phyloP scores from a whole-genome alignment of 352 stramenopile species.

The Pythium aphanidermatum region DNA sequence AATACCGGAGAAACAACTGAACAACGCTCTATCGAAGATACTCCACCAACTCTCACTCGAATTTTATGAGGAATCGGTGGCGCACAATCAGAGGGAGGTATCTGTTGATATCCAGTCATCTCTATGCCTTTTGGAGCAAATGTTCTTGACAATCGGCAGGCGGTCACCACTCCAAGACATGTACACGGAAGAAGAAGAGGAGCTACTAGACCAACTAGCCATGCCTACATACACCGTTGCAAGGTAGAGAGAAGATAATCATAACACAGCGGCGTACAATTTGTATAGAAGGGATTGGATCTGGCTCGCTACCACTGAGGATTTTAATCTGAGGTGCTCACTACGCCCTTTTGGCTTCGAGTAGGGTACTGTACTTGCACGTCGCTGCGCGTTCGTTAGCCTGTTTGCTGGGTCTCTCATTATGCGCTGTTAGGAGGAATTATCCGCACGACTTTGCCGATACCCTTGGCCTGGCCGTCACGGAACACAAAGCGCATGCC shows the following conservation, averaged over 20 bases:
- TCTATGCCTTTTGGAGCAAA: slow-evolving; percentile 61
- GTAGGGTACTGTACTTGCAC: too few species aligned
- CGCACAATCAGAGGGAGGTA: slow-evolving; percentile 27
- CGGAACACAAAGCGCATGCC: slow-evolving; percentile 97
- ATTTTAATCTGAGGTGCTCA: too few species aligned
- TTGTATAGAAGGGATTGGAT: too few species aligned
- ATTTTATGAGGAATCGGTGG: slow-evolving; percentile 24
- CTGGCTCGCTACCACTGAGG: too few species aligned
- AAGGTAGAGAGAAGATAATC: too few species aligned
- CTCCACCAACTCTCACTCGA: slow-evolving; percentile 30
- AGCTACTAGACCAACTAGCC: slow-evolving; percentile 53
- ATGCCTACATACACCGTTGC: too few species aligned
- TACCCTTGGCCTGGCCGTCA: slow-evolving; percentile 96
- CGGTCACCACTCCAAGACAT: slow-evolving; percentile 63
- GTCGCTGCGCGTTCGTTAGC: too few species aligned
- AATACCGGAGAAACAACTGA: slow-evolving; percentile 19
- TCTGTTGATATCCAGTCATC: slow-evolving; percentile 62
- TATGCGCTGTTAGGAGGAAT: slow-evolving; percentile 19
- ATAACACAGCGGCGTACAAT: too few species aligned
- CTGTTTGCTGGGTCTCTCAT: too few species aligned
- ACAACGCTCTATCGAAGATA: slow-evolving; percentile 32
- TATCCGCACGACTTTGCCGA: slow-evolving; percentile 90
- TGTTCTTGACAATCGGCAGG: slow-evolving; percentile 46
- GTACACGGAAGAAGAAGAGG: slow-evolving; percentile 72
- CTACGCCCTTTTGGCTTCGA: too few species aligned